These are phyloP conservation scores for Iberis pinnata DNA, from an alignment of 345 rosid genomes.

Conservation along the genomic window DNA sequence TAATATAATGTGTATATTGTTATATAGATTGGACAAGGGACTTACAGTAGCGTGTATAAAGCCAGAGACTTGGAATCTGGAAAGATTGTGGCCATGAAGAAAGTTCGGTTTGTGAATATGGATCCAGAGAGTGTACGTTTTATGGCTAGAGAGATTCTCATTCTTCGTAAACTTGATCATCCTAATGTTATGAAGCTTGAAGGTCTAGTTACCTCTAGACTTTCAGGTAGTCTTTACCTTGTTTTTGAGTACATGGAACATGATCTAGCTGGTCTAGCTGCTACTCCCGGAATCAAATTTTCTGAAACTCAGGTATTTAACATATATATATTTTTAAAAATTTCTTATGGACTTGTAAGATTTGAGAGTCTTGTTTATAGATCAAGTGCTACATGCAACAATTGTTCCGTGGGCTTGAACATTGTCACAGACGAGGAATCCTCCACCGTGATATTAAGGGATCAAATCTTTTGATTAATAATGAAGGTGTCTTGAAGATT, in stretches of 20 bases:
- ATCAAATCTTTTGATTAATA: conserved; percentile 35
- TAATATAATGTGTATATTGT: conserved; percentile 3
- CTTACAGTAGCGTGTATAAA: not conserved
- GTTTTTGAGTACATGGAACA: conserved; percentile 27
- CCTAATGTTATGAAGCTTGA: conserved; percentile 76
- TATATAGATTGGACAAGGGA: conserved; percentile 43
- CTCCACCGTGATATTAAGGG: not conserved
- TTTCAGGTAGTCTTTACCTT: conserved; percentile 82
- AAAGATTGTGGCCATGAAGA: conserved; percentile 79
- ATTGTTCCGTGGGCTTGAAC: conserved; percentile 68
- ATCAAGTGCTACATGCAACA: conserved; percentile 81
- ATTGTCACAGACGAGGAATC: conserved; percentile 67
- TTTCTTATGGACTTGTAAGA: not conserved
- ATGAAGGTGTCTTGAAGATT: conserved; percentile 60
- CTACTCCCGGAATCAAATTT: conserved; percentile 56
- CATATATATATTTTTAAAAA: not conserved
- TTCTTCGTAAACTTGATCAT: conserved; percentile 65
- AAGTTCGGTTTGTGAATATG: conserved; percentile 75
- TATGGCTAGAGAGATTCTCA: conserved; percentile 86
- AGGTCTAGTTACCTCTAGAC: conserved; percentile 83
- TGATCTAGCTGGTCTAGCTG: conserved; percentile 57
- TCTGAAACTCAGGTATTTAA: conserved; percentile 59
- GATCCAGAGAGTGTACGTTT: conserved; percentile 82
- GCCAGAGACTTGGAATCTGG: conserved; percentile 49
- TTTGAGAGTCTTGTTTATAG: conserved; percentile 23